These are phyloP conservation scores for Agarophyton chilense DNA, from an alignment of 23 red algal genomes.

Conservation along the genomic window DNA sequence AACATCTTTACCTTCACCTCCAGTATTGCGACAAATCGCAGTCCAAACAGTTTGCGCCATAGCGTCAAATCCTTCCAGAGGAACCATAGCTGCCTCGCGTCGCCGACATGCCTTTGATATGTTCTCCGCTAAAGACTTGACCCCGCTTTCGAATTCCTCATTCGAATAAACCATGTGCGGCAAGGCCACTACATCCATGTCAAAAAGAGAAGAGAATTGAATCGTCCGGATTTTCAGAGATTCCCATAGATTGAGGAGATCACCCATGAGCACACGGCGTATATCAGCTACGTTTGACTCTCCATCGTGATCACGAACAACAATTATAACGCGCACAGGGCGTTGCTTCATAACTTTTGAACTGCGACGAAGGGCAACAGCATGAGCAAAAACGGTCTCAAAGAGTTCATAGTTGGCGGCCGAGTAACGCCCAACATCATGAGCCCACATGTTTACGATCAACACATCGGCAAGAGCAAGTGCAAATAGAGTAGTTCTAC, in stretches of 20 bases:
- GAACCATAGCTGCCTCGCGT: conserved; percentile 40
- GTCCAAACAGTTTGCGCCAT: conserved; percentile 58
- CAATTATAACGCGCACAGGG: conserved; percentile 69
- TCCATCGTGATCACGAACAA: conserved; percentile 82
- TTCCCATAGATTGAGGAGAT: conserved; percentile 80
- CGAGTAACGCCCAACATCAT: conserved; percentile 92
- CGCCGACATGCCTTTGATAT: conserved; percentile 15
- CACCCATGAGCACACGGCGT: conserved; percentile 66
- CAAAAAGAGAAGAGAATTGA: conserved; percentile 57
- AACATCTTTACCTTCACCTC: conserved; percentile 46
- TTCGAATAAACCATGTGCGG: conserved; percentile 73
- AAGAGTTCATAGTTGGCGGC: conserved; percentile 91
- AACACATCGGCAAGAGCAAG: conserved; percentile 82
- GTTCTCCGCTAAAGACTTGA: conserved; percentile 29
- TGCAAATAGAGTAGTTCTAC: conserved; percentile 82
- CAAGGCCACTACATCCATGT: conserved; percentile 67
- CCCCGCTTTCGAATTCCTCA: conserved; percentile 40
- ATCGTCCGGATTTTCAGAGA: neutral
- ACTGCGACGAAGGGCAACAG: conserved; percentile 40
- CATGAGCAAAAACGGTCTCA: conserved; percentile 83
- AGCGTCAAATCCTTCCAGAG: conserved; percentile 55
- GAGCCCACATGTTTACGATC: conserved; percentile 93
- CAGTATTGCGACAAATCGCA: conserved; percentile 53
- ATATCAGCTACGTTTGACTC: conserved; percentile 69
- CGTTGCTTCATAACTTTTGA: conserved; percentile 6